These are phyloP conservation scores for Papiliotrema nemorosa DNA, from an alignment of 1,284 basidiomycete genomes.

Conservation along the genomic window DNA sequence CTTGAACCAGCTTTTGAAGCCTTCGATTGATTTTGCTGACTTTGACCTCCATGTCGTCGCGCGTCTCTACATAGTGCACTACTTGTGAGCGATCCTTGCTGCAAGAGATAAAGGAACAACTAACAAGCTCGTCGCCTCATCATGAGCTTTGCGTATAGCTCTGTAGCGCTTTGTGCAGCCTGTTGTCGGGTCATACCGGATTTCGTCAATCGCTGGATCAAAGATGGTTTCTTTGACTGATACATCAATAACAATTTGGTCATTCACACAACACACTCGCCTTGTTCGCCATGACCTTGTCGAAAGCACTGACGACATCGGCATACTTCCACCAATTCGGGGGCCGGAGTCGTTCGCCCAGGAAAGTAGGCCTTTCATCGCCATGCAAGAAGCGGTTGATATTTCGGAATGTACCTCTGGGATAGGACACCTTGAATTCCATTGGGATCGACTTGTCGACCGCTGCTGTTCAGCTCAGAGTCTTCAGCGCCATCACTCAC, in stretches of 20 bases:
- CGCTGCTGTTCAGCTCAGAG: slow-evolving; percentile 1
- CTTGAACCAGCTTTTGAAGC: slow-evolving; percentile 50
- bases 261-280: slow-evolving; percentile 48
- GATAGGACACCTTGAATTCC: slow-evolving; percentile 94
- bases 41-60: slow-evolving; percentile 86
- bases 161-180: slow-evolving; percentile 69
- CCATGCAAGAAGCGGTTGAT: slow-evolving; percentile 37
- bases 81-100: background rate
- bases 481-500: slow-evolving; percentile 12
- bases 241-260: background rate
- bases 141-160: slow-evolving; percentile 75
- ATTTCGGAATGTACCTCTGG: slow-evolving; percentile 62
- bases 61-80: slow-evolving; percentile 81
- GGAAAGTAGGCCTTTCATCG: slow-evolving; percentile 28
- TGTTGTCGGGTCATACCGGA: slow-evolving; percentile 63
- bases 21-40: slow-evolving; percentile 50
- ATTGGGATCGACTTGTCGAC: slow-evolving; percentile 42
- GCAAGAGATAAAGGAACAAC: too few species aligned
- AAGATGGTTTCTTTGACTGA: slow-evolving; percentile 80
- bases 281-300: slow-evolving; percentile 79
- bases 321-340: slow-evolving; percentile 92
- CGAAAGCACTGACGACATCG: slow-evolving; percentile 82
- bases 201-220: slow-evolving; percentile 78
- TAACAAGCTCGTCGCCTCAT: slow-evolving; percentile 57
- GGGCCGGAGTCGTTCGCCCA: slow-evolving; percentile 62